Evolutionary conservation across 805 yeast genomes (phyloP), one percentile per base, ranked within the genome.

Genomic region (Clavispora vitiphila): DNA sequence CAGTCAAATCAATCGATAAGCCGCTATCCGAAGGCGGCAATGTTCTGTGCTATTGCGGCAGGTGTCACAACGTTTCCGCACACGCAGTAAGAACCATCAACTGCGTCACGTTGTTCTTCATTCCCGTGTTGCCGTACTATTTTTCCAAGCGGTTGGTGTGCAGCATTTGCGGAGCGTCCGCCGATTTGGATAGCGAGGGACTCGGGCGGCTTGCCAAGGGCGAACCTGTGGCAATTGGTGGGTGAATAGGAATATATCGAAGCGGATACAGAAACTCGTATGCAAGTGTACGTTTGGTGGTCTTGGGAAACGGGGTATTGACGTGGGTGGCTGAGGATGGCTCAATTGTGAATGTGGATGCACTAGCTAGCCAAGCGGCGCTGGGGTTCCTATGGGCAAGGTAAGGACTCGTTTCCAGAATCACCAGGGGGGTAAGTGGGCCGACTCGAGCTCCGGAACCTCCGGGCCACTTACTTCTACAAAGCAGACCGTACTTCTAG

Each of bases 31-130:
- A 42, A 9, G 53, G 53, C 8, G 53, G 53, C 11, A 38, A 44
- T 19, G 42, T 49, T 7, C 44, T 49, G 6, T 50, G 54, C 27
- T 72, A 69, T 44, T 80, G 86, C 52, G 78, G 80, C 15, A 70
- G 76, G 45, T 80, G 86, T 48, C 81, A 78, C 51, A 80, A 80
- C 54, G 65, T 67, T 42, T 64, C 77, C 21, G 84, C 77, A 3
- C 57, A 62, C 39, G 78, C 82, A 0, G 63, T 77, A 8, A 71
- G 77, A 46, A 64, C 78, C 35, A 72, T 70, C 48, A 76, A 78
- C 50, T 74, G 77, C 54, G 66, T 80, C 19, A 44, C 57, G 2
- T 35, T 53, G 10, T 54, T 55, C 37, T 48, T 50, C 38, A 34
- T 44, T 31, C 47, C 60, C 3, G 48, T 45, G 9, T 42, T 51